Conservation (phyloP, 108 stramenopile genomes). For the Cyclotella sp. region DNA sequence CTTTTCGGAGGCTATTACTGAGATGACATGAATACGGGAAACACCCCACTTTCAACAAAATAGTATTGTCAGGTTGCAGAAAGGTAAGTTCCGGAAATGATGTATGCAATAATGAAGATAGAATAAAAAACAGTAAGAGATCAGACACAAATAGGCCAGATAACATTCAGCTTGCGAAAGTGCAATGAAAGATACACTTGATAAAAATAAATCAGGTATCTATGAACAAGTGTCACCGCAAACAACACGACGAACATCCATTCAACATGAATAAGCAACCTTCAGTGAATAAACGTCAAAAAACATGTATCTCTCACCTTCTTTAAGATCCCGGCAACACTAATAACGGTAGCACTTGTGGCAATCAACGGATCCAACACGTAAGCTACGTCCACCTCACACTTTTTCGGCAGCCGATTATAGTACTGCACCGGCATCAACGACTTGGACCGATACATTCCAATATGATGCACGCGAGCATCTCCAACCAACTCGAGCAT, state of each 20-base stretch:
- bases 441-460: conserved; percentile 90
- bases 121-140: not conserved
- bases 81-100: not conserved
- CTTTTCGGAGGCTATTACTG: conserved; percentile 80
- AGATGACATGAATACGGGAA: conserved; percentile 81
- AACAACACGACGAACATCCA: not conserved
- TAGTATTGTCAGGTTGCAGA: not conserved
- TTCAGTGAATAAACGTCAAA: not conserved
- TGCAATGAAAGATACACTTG: too few species aligned
- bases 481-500: conserved; percentile 95
- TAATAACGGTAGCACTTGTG: conserved; percentile 86
- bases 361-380: conserved; percentile 96
- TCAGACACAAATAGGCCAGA: not conserved
- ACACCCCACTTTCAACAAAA: conserved; percentile 79
- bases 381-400: conserved; percentile 85
- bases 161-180: not conserved
- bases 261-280: not conserved
- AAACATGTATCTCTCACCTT: conserved; percentile 77
- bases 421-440: conserved; percentile 95
- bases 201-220: not conserved
- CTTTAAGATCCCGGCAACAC: conserved; percentile 93
- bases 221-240: not conserved
- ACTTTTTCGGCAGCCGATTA: conserved; percentile 91
- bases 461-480: conserved; percentile 96
- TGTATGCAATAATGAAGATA: not conserved